Conservation (phyloP, 768 basidiomycete species). For the Roridomyces roridus region DNA sequence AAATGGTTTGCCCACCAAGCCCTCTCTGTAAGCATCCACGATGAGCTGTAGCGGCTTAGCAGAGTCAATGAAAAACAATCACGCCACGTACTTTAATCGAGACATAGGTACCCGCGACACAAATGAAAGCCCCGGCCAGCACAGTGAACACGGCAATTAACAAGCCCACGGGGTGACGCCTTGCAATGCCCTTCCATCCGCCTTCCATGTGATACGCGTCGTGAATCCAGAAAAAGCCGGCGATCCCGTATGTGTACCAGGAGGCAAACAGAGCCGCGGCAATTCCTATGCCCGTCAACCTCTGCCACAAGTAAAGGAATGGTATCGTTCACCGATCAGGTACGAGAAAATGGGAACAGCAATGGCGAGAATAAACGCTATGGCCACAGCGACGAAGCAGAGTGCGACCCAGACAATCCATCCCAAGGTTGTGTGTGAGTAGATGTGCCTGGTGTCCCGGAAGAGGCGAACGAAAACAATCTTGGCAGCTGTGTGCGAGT, state of each 20-base stretch:
- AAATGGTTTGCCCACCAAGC: conserved; percentile 54
- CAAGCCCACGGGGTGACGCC: conserved; percentile 38
- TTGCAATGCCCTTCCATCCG: conserved; percentile 38
- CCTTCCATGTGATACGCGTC: conserved; percentile 52
- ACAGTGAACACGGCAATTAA: conserved; percentile 49
- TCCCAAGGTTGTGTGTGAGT: conserved; percentile 55
- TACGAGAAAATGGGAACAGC: conserved; percentile 63
- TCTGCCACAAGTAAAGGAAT: not conserved
- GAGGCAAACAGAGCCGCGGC: conserved; percentile 59
- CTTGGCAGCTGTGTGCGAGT: conserved; percentile 59
- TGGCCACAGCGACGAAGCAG: conserved; percentile 44
- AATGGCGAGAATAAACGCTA: conserved; percentile 54
- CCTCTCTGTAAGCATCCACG: conserved; percentile 47
- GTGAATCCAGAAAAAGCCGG: conserved; percentile 61
- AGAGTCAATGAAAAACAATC: no score
- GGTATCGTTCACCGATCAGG: conserved; percentile 39
- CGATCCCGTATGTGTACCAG: conserved; percentile 64
- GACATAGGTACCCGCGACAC: conserved; percentile 58
- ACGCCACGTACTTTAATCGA: conserved; percentile 49
- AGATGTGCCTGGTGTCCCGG: conserved; percentile 52
- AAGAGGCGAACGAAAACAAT: conserved; percentile 59
- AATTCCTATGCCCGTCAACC: conserved; percentile 36
- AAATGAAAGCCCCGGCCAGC: conserved; percentile 56
- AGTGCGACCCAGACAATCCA: conserved; percentile 54
- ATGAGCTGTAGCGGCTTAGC: no score